Evolutionary conservation across 192 early-diverging fungal species (phyloP).

Genomic region (Backusella macrospora): DNA sequence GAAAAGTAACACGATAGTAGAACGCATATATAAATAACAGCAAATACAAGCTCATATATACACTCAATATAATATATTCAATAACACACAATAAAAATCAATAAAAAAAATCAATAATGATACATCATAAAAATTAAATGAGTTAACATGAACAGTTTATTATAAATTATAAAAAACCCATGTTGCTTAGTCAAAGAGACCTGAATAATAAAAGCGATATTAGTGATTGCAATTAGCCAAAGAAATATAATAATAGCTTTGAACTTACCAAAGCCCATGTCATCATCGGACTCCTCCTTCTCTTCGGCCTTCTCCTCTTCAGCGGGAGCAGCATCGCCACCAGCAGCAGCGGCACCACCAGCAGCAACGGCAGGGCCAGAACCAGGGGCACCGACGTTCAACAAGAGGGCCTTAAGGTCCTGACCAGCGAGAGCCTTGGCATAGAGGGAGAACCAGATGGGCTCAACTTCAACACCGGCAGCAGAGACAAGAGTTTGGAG

Average conservation of each 20-base stretch:
- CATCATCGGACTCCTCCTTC: slow-evolving; percentile 82
- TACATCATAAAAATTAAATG: background rate
- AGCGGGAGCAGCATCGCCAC: slow-evolving; percentile 47
- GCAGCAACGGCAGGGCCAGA: slow-evolving; percentile 45
- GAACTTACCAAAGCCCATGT: slow-evolving; percentile 82
- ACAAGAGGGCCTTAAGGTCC: slow-evolving; percentile 85
- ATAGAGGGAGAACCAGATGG: slow-evolving; percentile 95
- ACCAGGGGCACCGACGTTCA: slow-evolving; percentile 81
- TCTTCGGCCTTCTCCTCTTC: slow-evolving; percentile 62
- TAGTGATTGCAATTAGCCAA: background rate
- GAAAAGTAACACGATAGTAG: background rate
- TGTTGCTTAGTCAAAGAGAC: slow-evolving; percentile 34
- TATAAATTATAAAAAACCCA: background rate
- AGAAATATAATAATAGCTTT: background rate
- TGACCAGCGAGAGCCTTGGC: slow-evolving; percentile 97
- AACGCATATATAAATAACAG: background rate
- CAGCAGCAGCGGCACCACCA: slow-evolving; percentile 43
- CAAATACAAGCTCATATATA: background rate
- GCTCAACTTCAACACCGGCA: slow-evolving; percentile 88
- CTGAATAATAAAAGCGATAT: slow-evolving; percentile 1
- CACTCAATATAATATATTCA: background rate
- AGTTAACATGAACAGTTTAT: slow-evolving; percentile 5
- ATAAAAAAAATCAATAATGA: background rate
- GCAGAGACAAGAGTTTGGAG: slow-evolving; percentile 86
- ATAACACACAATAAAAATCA: background rate